Evolutionary conservation across 2,329 filamentous ascomycete genomes (phyloP).

Genomic region (Exserohilum rostratum): DNA sequence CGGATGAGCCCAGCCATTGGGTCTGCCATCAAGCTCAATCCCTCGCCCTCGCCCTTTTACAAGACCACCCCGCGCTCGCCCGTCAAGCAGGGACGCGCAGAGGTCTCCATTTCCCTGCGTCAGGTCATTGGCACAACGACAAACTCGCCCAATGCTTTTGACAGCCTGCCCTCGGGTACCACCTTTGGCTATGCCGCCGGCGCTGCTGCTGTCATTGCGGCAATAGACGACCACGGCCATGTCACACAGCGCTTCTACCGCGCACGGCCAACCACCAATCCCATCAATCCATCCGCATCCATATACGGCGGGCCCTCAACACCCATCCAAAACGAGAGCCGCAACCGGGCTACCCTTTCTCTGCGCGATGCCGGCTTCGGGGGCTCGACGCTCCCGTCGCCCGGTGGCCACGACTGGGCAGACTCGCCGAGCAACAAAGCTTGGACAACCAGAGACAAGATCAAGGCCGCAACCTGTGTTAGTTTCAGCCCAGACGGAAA

Average conservation of each 20-base stretch:
- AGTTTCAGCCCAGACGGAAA: constrained; percentile 85
- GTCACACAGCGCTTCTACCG: constrained; percentile 86
- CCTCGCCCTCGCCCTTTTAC: constrained; percentile 68
- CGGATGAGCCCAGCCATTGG: constrained; percentile 49
- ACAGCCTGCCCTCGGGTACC: constrained; percentile 71
- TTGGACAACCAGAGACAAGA: constrained; percentile 87
- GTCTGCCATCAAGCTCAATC: constrained; percentile 60
- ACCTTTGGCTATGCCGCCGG: constrained; percentile 91
- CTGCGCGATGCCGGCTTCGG: constrained; percentile 57
- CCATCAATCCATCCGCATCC: constrained; percentile 65
- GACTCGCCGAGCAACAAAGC: constrained; percentile 71
- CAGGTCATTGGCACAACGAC: constrained; percentile 93
- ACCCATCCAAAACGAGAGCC: constrained; percentile 59
- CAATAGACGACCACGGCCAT: constrained; percentile 69
- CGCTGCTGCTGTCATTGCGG: constrained; percentile 88
- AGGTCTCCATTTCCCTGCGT: constrained; percentile 69
- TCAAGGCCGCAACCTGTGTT: constrained; percentile 92
- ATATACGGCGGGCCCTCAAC: constrained; percentile 61
- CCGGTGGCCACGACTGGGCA: constrained; percentile 54
- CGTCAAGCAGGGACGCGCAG: constrained; percentile 55
- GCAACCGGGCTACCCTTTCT: constrained; percentile 63
- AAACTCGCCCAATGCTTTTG: constrained; percentile 82
- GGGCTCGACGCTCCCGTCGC: constrained; percentile 53
- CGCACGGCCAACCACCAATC: constrained; percentile 74
- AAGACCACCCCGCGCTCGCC: constrained; percentile 71